Evolutionary conservation across 1,284 basidiomycete genomes (phyloP).

Genomic region (Cryptococcus floricola): DNA sequence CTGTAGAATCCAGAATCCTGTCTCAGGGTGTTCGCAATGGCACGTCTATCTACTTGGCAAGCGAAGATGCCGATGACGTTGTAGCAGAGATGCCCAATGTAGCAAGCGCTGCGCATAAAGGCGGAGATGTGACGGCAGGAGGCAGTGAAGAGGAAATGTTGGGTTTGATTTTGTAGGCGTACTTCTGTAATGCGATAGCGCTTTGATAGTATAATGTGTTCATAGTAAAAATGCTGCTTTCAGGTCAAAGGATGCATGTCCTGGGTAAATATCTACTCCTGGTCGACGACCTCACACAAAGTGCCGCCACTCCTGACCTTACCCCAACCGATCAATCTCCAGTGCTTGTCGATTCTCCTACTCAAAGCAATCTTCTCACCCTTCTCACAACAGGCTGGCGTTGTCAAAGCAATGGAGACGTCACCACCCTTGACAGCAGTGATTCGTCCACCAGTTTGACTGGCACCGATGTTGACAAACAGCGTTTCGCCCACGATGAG

Average conservation of each 20-base stretch:
- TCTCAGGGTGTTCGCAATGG: constrained; percentile 43
- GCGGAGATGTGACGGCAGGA: constrained; percentile 36
- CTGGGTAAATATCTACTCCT: constrained; percentile 10
- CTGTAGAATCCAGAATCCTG: constrained; percentile 45
- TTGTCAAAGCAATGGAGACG: constrained; percentile 85
- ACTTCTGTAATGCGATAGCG: background rate
- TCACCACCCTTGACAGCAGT: constrained; percentile 86
- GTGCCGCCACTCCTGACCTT: constrained; percentile 43
- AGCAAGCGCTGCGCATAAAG: constrained; percentile 37
- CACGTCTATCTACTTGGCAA: constrained; percentile 41
- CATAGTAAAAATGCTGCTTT: background rate
- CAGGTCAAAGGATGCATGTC: background rate
- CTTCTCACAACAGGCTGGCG: constrained; percentile 87
- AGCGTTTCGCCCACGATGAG: constrained; percentile 89
- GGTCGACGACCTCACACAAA: constrained; percentile 42
- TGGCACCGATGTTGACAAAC: constrained; percentile 90
- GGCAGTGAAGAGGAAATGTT: constrained; percentile 32
- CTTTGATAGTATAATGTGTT: too few relatives aligned
- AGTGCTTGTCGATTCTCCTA: constrained; percentile 94
- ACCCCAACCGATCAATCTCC: constrained; percentile 60
- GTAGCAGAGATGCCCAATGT: constrained; percentile 36
- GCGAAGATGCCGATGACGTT: constrained; percentile 26
- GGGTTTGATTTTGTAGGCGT: constrained; percentile 25
- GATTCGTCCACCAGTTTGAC: constrained; percentile 88
- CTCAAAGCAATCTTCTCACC: constrained; percentile 93